Conservation (phyloP, 345 rosid genomes). For the Camelina sativa region DNA sequence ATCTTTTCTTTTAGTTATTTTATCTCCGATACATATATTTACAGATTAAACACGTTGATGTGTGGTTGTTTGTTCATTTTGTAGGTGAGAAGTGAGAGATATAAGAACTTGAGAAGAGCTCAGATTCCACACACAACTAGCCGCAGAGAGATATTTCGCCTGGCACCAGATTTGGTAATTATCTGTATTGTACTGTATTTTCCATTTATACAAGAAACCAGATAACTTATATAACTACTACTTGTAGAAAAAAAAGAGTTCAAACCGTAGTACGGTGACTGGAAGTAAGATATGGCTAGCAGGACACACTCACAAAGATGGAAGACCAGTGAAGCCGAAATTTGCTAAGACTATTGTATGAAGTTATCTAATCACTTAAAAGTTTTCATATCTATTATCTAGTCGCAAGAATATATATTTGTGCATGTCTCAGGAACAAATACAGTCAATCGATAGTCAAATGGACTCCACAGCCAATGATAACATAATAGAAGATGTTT, state of each 20-base stretch:
- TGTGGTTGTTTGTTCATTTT: too few relatives aligned
- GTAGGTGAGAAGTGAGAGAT: neutral
- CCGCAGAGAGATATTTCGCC: neutral
- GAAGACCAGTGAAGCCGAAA: neutral
- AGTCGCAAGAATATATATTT: too few relatives aligned
- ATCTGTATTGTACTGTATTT: too few relatives aligned
- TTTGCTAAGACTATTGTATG: neutral
- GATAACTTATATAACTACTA: too few relatives aligned
- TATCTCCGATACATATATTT: too few relatives aligned
- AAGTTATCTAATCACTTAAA: neutral
- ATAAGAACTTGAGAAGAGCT: neutral
- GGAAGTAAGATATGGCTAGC: neutral
- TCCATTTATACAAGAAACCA: too few relatives aligned
- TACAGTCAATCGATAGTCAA: too few relatives aligned
- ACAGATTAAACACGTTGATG: too few relatives aligned
- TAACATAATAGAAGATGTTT: too few relatives aligned
- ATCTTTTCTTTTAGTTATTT: too few relatives aligned
- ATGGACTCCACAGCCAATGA: too few relatives aligned
- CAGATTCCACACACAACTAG: neutral
- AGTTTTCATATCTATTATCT: too few relatives aligned
- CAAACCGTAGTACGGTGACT: neutral
- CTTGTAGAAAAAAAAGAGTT: neutral
- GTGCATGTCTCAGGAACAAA: neutral
- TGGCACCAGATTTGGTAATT: neutral
- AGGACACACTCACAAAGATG: neutral